Evolutionary conservation across 108 stramenopile species (phyloP).

Genomic region (Epithemia pelagica): DNA sequence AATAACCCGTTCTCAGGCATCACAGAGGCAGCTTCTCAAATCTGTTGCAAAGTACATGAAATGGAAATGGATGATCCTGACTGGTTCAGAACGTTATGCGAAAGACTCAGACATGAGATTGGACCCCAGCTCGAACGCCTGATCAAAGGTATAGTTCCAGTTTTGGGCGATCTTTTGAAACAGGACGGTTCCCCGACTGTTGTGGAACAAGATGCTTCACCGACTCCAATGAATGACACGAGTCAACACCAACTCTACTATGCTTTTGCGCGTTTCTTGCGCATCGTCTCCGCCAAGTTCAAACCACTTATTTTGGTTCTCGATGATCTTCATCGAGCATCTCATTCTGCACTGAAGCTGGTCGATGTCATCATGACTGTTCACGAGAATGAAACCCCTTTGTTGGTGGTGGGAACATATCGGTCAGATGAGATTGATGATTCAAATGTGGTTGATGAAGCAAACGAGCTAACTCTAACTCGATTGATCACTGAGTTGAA

Average conservation of each 20-base stretch:
- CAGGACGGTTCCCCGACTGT: neutral
- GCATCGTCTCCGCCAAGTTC: neutral
- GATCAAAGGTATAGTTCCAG: slow-evolving; percentile 4
- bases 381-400: neutral
- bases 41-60: neutral
- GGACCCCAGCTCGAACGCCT: neutral
- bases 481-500: neutral
- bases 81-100: no score
- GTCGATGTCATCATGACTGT: neutral
- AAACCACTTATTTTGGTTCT: neutral
- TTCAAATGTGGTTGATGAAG: no score
- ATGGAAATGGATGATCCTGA: neutral
- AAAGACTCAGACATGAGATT: no score
- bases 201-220: neutral
- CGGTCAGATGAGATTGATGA: neutral
- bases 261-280: neutral
- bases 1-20: neutral
- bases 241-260: neutral
- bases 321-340: neutral
- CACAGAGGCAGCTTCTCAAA: neutral
- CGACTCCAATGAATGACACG: neutral
- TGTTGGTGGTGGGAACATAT: neutral
- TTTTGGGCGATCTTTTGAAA: neutral
- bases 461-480: neutral
- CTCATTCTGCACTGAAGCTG: neutral